A percentile compares a stretch with the other conserved stretches of the same genome.
These are phyloP conservation scores for Torulaspora delbrueckii DNA, from an alignment of 805 yeast species.

Conservation along the genomic window DNA sequence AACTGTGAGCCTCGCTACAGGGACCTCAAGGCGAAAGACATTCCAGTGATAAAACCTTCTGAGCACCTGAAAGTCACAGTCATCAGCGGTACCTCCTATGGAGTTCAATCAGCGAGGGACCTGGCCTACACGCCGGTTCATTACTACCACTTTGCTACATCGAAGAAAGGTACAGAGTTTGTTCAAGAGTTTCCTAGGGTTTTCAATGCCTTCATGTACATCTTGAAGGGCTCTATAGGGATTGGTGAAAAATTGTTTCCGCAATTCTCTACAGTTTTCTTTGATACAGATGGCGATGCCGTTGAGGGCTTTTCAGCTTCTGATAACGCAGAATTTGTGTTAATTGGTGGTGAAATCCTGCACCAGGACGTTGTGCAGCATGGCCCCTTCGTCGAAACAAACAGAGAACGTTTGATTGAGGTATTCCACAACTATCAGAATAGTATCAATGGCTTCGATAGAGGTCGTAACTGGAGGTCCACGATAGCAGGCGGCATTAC, in stretches of 20 bases:
- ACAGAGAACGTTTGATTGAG: conserved; percentile 57
- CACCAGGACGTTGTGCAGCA: conserved; percentile 77
- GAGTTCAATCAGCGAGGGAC: conserved; percentile 66
- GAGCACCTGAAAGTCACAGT: conserved; percentile 60
- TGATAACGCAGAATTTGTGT: conserved; percentile 53
- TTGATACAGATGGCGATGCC: conserved; percentile 62
- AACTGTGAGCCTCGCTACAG: conserved; percentile 69
- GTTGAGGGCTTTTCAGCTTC: conserved; percentile 50
- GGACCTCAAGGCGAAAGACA: conserved; percentile 63
- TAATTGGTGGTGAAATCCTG: conserved; percentile 71
- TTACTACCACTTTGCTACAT: conserved; percentile 60
- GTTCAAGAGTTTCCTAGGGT: conserved; percentile 53
- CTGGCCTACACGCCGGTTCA: conserved; percentile 79
- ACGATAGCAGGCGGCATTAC: conserved; percentile 37
- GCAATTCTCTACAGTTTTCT: conserved; percentile 52
- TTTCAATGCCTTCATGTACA: conserved; percentile 67
- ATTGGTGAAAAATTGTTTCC: conserved; percentile 43
- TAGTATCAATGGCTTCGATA: conserved; percentile 65
- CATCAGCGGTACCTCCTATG: conserved; percentile 72
- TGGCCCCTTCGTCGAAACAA: conserved; percentile 85
- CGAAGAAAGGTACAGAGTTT: conserved; percentile 58
- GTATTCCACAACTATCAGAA: conserved; percentile 70
- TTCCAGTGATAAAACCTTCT: conserved; percentile 62
- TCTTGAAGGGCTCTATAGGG: conserved; percentile 54
- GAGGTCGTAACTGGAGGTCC: conserved; percentile 54